Evolutionary conservation across 345 rosid genomes (phyloP).

Genomic region (Dipteronia dyeriana): DNA sequence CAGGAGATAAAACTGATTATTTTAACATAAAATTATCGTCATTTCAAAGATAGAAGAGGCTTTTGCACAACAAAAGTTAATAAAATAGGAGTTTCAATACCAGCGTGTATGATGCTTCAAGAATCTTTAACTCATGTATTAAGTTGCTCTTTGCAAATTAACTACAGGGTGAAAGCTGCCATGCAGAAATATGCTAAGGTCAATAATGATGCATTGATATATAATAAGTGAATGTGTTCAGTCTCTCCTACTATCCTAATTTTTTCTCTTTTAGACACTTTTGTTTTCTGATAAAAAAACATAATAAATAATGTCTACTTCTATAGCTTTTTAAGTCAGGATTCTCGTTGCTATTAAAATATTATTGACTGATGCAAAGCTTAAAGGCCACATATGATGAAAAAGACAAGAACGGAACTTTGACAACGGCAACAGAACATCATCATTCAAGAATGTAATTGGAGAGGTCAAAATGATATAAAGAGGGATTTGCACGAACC

Average conservation of each 20-base stretch:
- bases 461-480: conserved; percentile 1
- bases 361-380: not conserved
- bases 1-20: too few species aligned
- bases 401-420: not conserved
- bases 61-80: not conserved
- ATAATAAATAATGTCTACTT: not conserved
- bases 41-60: not conserved
- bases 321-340: not conserved
- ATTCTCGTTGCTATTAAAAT: not conserved
- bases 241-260: not conserved
- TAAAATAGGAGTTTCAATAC: not conserved
- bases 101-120: too few species aligned
- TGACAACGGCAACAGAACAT: not conserved
- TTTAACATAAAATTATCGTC: too few species aligned
- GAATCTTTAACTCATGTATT: not conserved
- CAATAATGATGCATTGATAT: not conserved
- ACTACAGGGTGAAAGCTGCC: not conserved
- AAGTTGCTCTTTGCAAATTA: not conserved
- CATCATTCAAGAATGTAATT: not conserved
- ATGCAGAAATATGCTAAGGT: not conserved
- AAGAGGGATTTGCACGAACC: conserved; percentile 36
- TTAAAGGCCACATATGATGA: not conserved
- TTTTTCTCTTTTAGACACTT: not conserved
- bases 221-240: not conserved
- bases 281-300: not conserved